Conservation (phyloP, 2,329 filamentous ascomycete species). For the Pseudohalonectria lignicola region DNA sequence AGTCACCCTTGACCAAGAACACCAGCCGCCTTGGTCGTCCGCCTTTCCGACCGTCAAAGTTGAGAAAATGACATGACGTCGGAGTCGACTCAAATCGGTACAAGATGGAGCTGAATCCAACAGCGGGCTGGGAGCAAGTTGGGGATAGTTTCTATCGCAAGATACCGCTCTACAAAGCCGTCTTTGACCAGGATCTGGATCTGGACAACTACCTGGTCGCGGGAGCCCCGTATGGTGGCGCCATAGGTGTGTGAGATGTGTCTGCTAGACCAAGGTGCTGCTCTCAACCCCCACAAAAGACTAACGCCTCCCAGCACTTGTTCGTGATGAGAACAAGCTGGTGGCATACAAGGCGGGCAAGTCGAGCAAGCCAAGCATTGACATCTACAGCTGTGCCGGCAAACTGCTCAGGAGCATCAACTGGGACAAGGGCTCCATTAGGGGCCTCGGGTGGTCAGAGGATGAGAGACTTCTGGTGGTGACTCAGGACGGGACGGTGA, state of each 20-base stretch:
- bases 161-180: constrained; percentile 79
- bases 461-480: constrained; percentile 87
- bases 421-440: constrained; percentile 85
- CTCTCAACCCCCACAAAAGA: constrained; percentile 53
- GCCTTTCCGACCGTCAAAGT: too few relatives aligned
- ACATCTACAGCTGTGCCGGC: constrained; percentile 88
- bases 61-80: too few relatives aligned
- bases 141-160: constrained; percentile 94
- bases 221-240: constrained; percentile 87
- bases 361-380: constrained; percentile 71
- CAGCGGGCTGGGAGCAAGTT: constrained; percentile 88
- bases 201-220: constrained; percentile 88
- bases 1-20: too few relatives aligned
- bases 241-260: too few relatives aligned
- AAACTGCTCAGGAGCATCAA: constrained; percentile 76
- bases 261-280: too few relatives aligned
- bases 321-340: constrained; percentile 70
- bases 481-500: constrained; percentile 78
- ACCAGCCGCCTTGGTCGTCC: too few relatives aligned
- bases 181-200: constrained; percentile 90
- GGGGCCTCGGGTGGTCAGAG: constrained; percentile 90
- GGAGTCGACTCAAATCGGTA: too few relatives aligned
- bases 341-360: constrained; percentile 65
- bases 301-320: too few relatives aligned
- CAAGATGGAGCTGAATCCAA: constrained; percentile 57